Conservation (phyloP, 2,329 filamentous ascomycete species). For the Tolypocladium pustulatum region DNA sequence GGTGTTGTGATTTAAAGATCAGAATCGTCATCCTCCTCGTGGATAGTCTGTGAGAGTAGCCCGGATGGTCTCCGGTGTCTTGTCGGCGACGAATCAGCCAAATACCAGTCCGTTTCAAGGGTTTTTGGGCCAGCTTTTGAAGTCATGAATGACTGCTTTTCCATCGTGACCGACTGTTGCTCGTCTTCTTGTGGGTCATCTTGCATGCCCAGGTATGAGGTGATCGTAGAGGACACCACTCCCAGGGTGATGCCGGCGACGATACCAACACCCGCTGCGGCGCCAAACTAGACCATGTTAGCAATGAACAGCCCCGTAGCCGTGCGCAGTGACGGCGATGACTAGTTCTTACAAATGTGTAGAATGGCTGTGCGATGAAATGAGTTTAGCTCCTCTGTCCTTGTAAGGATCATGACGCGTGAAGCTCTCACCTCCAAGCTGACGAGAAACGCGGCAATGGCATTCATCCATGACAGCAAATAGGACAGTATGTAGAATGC, state of each 20-base stretch:
- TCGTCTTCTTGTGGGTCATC: constrained; percentile 10
- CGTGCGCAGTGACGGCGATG: not conserved
- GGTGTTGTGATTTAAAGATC: constrained; percentile 17
- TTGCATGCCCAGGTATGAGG: constrained; percentile 36
- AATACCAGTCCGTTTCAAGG: constrained; percentile 27
- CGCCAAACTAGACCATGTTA: constrained; percentile 37
- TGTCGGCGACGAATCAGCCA: constrained; percentile 23
- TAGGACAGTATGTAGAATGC: constrained; percentile 22
- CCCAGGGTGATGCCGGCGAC: constrained; percentile 49
- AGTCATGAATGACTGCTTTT: not conserved
- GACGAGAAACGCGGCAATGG: constrained; percentile 15
- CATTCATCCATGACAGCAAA: constrained; percentile 10
- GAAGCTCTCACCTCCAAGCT: constrained; percentile 23
- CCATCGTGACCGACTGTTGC: constrained; percentile 4
- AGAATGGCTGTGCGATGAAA: constrained; percentile 24
- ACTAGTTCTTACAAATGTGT: constrained; percentile 26
- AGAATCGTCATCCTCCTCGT: constrained; percentile 63
- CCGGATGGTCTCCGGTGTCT: constrained; percentile 33
- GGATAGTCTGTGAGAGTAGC: constrained; percentile 55
- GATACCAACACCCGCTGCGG: constrained; percentile 58
- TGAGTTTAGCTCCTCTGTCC: not conserved
- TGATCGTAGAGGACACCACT: constrained; percentile 43
- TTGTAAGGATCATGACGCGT: not conserved
- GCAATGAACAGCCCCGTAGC: too few relatives aligned
- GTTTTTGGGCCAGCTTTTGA: constrained; percentile 10